Evolutionary conservation across 2,329 filamentous ascomycete genomes (phyloP), one percentile per base, ranked within the genome.

Genomic region (Neonectria faginata): DNA sequence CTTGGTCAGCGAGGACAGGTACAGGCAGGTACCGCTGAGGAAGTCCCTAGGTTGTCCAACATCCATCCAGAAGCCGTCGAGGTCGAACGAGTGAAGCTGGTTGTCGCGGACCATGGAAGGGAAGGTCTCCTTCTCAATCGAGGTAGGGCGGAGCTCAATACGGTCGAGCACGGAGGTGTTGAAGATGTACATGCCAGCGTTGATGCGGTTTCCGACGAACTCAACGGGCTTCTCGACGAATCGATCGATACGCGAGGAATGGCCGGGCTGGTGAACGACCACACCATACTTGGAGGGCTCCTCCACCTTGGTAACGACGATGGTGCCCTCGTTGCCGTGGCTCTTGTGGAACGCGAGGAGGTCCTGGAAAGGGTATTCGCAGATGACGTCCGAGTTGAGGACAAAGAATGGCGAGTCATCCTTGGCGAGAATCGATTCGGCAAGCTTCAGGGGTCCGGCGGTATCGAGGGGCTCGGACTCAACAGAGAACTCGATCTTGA

Each of bases 171-270:
- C 89, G 56, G 91, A 94, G 53, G 94, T 94, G 86, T 97, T 98
- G 76, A 98, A 87, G 75, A 98, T 97, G 86, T 98, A 98, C 82
- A 98, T 93, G 83, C 96, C 96, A 73, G 95, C 96, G 76, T 98
- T 98, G 87, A 98, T 98, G 71, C 95, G 92, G 88, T 98, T 98
- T 75, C 95, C 95, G 63, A 98, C 95, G 78, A 97, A 98, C 83
- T 98, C 93, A 78, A 98, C 93, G 41, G 95, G 95, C 87, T 99
- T 99, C 89, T 99, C 95, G 73, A 99, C 96, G 84, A 99, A 99
- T 73, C 96, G 94, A 82, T 99, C 96, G 81, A 99, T 98, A 78
- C 92, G 90, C 51, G 93, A 93, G 59, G 92, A 83, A 83, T 97
- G 93, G 80, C 91, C 92, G 67, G 94, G 93, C 86, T 97, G 96